Evolutionary conservation across 192 early-diverging fungal genomes (phyloP).

Genomic region (Glomus cerebriforme): DNA sequence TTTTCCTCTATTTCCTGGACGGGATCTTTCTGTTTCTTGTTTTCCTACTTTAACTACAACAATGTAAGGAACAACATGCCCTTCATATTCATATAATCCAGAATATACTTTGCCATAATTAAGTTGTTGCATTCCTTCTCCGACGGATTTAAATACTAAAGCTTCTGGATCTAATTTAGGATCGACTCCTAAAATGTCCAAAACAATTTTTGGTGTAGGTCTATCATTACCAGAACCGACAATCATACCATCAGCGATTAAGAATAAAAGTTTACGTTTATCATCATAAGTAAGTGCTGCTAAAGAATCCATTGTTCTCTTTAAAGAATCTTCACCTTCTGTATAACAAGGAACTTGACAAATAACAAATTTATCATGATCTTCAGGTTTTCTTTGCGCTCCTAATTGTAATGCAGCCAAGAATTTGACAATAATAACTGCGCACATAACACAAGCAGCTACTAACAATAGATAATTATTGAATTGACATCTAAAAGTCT

Average conservation of each 20-base stretch:
- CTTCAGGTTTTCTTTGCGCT: slow-evolving; percentile 71
- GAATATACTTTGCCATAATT: slow-evolving; percentile 98
- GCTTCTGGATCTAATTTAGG: slow-evolving; percentile 73
- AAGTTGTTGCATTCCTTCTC: slow-evolving; percentile 86
- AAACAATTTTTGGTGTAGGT: slow-evolving; percentile 95
- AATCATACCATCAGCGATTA: slow-evolving; percentile 92
- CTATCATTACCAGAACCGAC: slow-evolving; percentile 94
- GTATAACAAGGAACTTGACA: slow-evolving; percentile 96
- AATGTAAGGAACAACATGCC: slow-evolving; percentile 89
- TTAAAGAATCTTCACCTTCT: slow-evolving; percentile 83
- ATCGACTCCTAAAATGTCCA: slow-evolving; percentile 90
- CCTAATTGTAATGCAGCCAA: slow-evolving; percentile 78
- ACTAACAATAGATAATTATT: slow-evolving; percentile 85
- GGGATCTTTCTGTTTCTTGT: slow-evolving; percentile 69
- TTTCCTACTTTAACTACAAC: slow-evolving; percentile 94
- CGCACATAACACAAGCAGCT: slow-evolving; percentile 71
- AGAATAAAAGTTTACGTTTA: slow-evolving; percentile 84
- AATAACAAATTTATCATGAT: slow-evolving; percentile 95
- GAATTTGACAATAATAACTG: slow-evolving; percentile 83
- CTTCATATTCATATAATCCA: slow-evolving; percentile 87
- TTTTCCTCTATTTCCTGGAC: slow-evolving; percentile 97
- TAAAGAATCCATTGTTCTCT: slow-evolving; percentile 83
- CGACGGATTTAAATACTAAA: slow-evolving; percentile 81
- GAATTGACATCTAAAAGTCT: slow-evolving; percentile 76
- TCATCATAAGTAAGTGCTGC: slow-evolving; percentile 79